Base-by-base conservation (phyloP, 78 protist species). In the Paratrimastix pyriformis region DNA sequence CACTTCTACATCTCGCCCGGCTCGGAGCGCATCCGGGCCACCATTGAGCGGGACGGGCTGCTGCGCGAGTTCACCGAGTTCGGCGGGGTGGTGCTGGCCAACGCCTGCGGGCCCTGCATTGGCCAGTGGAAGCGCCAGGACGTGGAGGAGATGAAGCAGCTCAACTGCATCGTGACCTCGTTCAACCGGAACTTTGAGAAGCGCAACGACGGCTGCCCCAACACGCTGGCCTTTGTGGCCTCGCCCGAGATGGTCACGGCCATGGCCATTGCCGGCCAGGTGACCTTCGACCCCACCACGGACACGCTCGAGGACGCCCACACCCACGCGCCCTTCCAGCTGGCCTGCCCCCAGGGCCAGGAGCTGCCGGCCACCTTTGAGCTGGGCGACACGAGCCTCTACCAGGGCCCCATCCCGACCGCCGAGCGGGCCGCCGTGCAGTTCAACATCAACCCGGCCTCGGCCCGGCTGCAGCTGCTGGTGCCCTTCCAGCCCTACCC, bases 71-170 rank as follows among this genome's bases (percentile, higher is more conserved):
- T 93, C 58, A 72, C 70, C 30, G 39, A 74, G 42, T 88, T 78
- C 62, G 97, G 97, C 58, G 96, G 90, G 50, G 77, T 74, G 3
- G 94, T 93, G 0, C 77, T 93, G 5, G 94, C 93, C 43, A 93
- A 93, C 76, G 97, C 97, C 26, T 93, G 97, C 55, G 97, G 97
- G 32, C 97, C 97, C 29, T 93, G 97, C 82, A 93, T 93, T 2
- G 87, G 88, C 18, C 92, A 92, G 80, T 92, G 97, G 97, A 91
- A 90, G 78, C 78, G 97, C 55, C 66, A 46, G 40, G 94, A 90
- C 70, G 80, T 90, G 8, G 72, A 30, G 40, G 77, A 82, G 74
- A 93, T 91, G 26, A 77, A 76, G 72, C 44, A 54, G 74, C n/a
- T n/a, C n/a, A 93, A 93, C 91, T 76, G 88, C 24, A 93, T 93